These are phyloP conservation scores for Lentinula novae-zelandiae DNA, from an alignment of 1,284 basidiomycete genomes.

Conservation along the genomic window DNA sequence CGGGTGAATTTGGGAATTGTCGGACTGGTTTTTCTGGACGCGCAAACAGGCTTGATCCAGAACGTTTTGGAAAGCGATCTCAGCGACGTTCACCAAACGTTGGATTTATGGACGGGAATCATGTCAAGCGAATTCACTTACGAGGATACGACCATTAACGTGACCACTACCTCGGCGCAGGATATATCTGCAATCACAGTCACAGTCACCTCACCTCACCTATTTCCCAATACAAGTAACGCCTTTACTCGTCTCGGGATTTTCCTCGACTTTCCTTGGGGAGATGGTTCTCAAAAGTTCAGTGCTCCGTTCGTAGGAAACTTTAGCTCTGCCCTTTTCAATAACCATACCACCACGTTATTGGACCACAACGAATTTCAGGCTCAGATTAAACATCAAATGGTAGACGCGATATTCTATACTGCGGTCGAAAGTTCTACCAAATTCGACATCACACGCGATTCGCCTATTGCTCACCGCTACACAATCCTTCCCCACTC, in stretches of 20 bases:
- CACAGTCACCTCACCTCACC: constrained; percentile 35
- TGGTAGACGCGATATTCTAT: constrained; percentile 39
- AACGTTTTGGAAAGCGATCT: constrained; percentile 40
- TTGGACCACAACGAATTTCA: constrained; percentile 18
- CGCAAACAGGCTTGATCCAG: constrained; percentile 20
- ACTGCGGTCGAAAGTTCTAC: constrained; percentile 39
- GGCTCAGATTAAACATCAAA: constrained; percentile 40
- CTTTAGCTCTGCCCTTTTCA: constrained; percentile 35
- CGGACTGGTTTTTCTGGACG: constrained; percentile 40
- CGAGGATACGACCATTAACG: constrained; percentile 30
- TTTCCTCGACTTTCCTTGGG: constrained; percentile 63
- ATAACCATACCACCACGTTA: constrained; percentile 45
- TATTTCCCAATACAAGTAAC: constrained; percentile 25
- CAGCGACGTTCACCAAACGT: constrained; percentile 31
- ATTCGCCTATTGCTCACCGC: constrained; percentile 38
- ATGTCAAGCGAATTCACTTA: constrained; percentile 43
- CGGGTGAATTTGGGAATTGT: constrained; percentile 49
- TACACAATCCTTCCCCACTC: constrained; percentile 35
- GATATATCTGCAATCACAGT: constrained; percentile 38
- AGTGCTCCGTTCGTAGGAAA: constrained; percentile 54
- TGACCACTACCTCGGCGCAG: constrained; percentile 41
- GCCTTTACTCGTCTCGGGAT: constrained; percentile 31
- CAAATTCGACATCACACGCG: constrained; percentile 36
- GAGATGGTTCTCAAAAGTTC: constrained; percentile 52
- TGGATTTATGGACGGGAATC: constrained; percentile 55